Percentiles rank a stretch among this genome's conserved stretches.
Conservation (phyloP, 148 eudicot species). For the Cornus florida region DNA sequence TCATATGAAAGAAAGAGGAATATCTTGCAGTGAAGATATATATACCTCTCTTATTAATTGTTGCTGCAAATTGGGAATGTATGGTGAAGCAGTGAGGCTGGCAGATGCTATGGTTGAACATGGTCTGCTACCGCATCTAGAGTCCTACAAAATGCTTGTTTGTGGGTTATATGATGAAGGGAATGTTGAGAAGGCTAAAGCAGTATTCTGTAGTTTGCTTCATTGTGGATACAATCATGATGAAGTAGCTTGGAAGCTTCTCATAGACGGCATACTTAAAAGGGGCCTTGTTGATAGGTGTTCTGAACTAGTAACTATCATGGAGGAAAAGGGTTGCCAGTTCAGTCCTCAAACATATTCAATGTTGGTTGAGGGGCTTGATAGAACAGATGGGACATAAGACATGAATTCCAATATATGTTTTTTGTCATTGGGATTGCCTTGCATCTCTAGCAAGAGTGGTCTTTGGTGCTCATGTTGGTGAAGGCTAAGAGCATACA, state of each 20-base stretch:
- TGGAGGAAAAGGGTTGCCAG: conserved; percentile 63
- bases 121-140: conserved; percentile 57
- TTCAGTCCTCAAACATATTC: conserved; percentile 56
- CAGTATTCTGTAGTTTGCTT: conserved; percentile 53
- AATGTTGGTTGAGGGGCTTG: conserved; percentile 51
- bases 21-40: conserved; percentile 54
- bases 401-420: not conserved
- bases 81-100: conserved; percentile 48
- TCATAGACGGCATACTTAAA: conserved; percentile 70
- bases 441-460: not conserved
- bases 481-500: not conserved
- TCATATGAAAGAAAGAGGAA: conserved; percentile 54
- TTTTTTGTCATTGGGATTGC: conserved; percentile 1
- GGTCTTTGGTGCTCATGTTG: not conserved
- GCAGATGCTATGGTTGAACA: conserved; percentile 39
- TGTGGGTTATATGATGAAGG: conserved; percentile 68
- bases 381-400: conserved; percentile 24
- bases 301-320: conserved; percentile 55
- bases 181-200: conserved; percentile 47
- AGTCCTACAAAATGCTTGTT: conserved; percentile 50
- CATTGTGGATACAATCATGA: conserved; percentile 64
- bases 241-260: conserved; percentile 84
- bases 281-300: conserved; percentile 53
- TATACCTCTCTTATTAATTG: conserved; percentile 53
- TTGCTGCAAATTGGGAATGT: conserved; percentile 54